Conservation (phyloP, 2,329 filamentous ascomycete species). For the Calonectria pteridis region DNA sequence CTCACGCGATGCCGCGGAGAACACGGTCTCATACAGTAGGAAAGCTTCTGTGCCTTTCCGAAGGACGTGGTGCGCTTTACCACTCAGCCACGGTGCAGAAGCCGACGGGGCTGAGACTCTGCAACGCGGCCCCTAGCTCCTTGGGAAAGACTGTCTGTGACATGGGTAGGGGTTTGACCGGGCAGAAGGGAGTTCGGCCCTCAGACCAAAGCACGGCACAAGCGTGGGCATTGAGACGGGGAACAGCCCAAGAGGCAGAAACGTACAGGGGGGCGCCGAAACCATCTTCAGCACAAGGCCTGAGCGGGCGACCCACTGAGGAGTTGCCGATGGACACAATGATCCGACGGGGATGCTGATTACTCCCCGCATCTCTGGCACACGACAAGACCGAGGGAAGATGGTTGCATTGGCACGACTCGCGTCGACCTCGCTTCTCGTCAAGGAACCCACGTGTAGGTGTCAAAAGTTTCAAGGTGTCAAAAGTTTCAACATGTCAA, state of each 20-base stretch:
- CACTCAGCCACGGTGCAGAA: not conserved
- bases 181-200: not conserved
- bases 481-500: constrained; percentile 1
- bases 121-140: not conserved
- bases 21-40: not conserved
- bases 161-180: not conserved
- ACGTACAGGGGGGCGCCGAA: not conserved
- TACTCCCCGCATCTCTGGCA: not conserved
- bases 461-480: not conserved
- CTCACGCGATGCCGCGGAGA: not conserved
- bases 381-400: not conserved
- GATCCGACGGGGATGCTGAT: not conserved
- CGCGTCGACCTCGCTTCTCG: not conserved
- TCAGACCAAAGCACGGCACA: not conserved
- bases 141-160: no score
- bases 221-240: not conserved
- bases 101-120: not conserved
- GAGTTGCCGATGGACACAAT: not conserved
- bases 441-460: not conserved
- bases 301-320: not conserved
- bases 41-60: not conserved
- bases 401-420: not conserved
- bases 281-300: not conserved
- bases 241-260: not conserved
- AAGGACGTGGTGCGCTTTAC: not conserved